phyloP scores from a whole-genome alignment of 164 flowering plant species.

The Aristolochia fimbriata region DNA sequence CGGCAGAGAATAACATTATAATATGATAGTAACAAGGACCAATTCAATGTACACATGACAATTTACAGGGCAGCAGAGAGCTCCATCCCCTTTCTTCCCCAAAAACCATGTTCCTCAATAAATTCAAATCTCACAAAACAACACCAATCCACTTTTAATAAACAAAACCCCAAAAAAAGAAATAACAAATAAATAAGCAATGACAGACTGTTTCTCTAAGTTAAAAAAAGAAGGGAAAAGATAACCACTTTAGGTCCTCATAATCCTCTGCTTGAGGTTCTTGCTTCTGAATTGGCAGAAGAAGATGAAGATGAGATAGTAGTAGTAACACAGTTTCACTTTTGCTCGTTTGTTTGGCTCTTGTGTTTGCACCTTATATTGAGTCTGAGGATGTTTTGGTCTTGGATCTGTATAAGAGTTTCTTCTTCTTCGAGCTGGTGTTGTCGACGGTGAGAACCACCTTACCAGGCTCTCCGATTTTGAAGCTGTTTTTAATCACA shows the following conservation, averaged over 20 bases:
- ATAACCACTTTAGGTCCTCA: background rate
- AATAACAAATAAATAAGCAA: constrained; percentile 1
- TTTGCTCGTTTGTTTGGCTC: background rate
- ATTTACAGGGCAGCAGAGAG: constrained; percentile 11
- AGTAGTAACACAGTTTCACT: background rate
- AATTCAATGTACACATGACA: constrained; percentile 6
- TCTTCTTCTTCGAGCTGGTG: constrained; percentile 82
- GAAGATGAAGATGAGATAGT: background rate
- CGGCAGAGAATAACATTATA: background rate
- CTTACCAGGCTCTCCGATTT: constrained; percentile 62
- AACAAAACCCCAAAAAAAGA: background rate
- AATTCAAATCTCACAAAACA: constrained; percentile 7
- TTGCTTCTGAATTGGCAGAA: background rate
- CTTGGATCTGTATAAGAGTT: constrained; percentile 74
- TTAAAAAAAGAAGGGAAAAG: background rate
- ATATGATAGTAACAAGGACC: background rate
- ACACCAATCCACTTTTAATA: constrained; percentile 2
- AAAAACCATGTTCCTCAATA: constrained; percentile 4
- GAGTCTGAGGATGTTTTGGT: constrained; percentile 30
- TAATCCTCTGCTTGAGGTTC: background rate
- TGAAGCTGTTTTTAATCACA: constrained; percentile 49
- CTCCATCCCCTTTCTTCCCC: constrained; percentile 2
- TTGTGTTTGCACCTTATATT: too few species aligned
- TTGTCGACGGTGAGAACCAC: constrained; percentile 69
- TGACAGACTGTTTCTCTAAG: background rate